Percentiles rank a stretch among this genome's conserved stretches.
phyloP scores from a whole-genome alignment of 768 basidiomycete species.

The Xerocomus brunneocitrinus region DNA sequence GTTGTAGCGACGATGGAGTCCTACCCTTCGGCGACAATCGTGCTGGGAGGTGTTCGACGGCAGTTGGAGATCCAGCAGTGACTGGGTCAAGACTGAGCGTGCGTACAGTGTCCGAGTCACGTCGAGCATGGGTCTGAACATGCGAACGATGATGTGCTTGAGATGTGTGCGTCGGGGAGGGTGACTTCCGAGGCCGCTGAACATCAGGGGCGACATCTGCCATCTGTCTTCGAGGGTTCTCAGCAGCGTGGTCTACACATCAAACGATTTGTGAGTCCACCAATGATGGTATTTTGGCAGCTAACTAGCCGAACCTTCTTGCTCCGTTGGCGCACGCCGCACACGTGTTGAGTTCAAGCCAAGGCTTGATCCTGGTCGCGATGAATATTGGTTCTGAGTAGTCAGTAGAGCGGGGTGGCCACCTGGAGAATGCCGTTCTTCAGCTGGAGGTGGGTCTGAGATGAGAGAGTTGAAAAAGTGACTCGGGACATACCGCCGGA shows the following conservation, averaged over 20 bases:
- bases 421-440: conserved; percentile 26
- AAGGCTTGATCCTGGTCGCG: conserved; percentile 43
- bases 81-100: conserved; percentile 36
- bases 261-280: conserved; percentile 8
- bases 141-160: conserved; percentile 29
- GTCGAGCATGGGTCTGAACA: conserved; percentile 51
- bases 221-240: conserved; percentile 20
- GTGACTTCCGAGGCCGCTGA: conserved; percentile 44
- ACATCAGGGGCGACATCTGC: conserved; percentile 8
- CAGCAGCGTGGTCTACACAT: conserved; percentile 24
- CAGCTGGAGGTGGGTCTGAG: conserved; percentile 20
- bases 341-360: conserved; percentile 36
- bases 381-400: conserved; percentile 23
- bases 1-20: conserved; percentile 16
- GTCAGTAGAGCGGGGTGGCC: conserved; percentile 11
- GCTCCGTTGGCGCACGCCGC: conserved; percentile 42
- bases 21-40: conserved; percentile 32
- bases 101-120: conserved; percentile 75
- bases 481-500: conserved; percentile 23
- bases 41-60: conserved; percentile 38
- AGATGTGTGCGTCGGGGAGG: conserved; percentile 44
- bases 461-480: conserved; percentile 26
- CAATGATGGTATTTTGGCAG: conserved; percentile 3
- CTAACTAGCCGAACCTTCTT: conserved; percentile 33
- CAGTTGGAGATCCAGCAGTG: conserved; percentile 52